Conservation (phyloP, 176 grass and related monocot genomes). For the Carex parvula region DNA sequence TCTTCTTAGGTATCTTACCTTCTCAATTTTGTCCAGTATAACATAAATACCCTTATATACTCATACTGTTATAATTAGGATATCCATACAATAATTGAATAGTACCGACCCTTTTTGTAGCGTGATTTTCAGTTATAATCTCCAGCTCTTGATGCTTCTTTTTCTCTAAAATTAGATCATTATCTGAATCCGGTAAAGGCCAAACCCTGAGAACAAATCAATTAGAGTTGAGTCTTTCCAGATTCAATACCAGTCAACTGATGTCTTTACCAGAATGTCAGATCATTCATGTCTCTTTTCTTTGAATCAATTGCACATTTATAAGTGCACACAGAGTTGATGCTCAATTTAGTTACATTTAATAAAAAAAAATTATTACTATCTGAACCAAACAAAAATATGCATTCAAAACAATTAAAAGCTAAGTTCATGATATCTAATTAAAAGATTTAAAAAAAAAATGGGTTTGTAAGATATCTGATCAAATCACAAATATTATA, state of each 20-base stretch:
- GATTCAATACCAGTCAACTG: background rate
- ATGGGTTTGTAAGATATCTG: background rate
- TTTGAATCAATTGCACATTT: background rate
- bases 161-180: constrained; percentile 50
- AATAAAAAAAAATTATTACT: background rate
- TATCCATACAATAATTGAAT: background rate
- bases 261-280: background rate
- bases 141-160: constrained; percentile 61
- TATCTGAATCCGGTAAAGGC: constrained; percentile 54
- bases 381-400: constrained; percentile 1
- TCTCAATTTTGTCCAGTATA: background rate
- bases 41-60: background rate
- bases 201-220: constrained; percentile 48
- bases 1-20: background rate
- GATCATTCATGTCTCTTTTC: background rate
- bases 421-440: too few species aligned
- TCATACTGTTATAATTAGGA: background rate
- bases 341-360: background rate
- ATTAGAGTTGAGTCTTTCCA: background rate
- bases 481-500: constrained; percentile 13
- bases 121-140: constrained; percentile 56
- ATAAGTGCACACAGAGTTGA: background rate
- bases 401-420: background rate
- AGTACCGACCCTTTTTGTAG: constrained; percentile 57
- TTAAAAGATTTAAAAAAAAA: too few species aligned